A percentile compares a stretch with the other conserved stretches of the same genome.
Evolutionary conservation across 2,329 filamentous ascomycete species (phyloP).

Genomic region (Monosporascus sp.): DNA sequence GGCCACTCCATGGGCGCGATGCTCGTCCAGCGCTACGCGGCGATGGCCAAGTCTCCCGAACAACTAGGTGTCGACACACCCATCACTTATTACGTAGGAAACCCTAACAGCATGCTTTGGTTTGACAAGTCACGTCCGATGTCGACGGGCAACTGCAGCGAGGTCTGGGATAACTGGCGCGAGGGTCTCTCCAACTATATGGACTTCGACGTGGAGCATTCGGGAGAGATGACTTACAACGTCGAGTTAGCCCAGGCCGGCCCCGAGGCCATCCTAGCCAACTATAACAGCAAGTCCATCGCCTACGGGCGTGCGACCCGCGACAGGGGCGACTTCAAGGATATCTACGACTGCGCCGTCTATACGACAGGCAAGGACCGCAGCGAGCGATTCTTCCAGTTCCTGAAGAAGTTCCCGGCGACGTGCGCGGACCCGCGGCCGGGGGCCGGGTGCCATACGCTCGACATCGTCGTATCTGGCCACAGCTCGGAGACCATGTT

Average conservation of each 20-base stretch:
- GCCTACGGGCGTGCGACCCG: slow-evolving; percentile 3
- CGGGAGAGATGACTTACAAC: slow-evolving; percentile 5
- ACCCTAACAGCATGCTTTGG: slow-evolving; percentile 8
- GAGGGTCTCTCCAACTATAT: slow-evolving; percentile 7
- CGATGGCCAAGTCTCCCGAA: slow-evolving; percentile 2
- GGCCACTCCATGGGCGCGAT: slow-evolving; percentile 8
- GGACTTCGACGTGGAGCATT: slow-evolving; percentile 1
- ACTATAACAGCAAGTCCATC: slow-evolving; percentile 5
- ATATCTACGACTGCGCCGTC: slow-evolving; percentile 1
- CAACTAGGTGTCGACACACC: slow-evolving; percentile 1
- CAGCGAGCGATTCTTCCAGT: slow-evolving; percentile 9
- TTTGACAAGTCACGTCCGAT: slow-evolving; percentile 2
- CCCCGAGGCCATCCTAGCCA: slow-evolving; percentile 4
- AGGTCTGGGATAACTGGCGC: slow-evolving; percentile 5
- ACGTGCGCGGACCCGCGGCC: slow-evolving; percentile 1
- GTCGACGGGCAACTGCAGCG: slow-evolving; percentile 1
- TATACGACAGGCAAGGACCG: slow-evolving; percentile 6
- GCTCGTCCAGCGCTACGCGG: slow-evolving; percentile 8
- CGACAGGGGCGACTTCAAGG: slow-evolving; percentile 7
- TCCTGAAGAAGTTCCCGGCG: slow-evolving; percentile 4
- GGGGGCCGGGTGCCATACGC: slow-evolving; percentile 1
- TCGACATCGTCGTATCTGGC: slow-evolving; percentile 5
- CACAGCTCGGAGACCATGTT: slow-evolving; percentile 10
- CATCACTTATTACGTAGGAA: slow-evolving; percentile 8
- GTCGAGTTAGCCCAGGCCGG: slow-evolving; percentile 1